phyloP scores from a whole-genome alignment of 1,284 basidiomycete species.

The Chiua sp. region DNA sequence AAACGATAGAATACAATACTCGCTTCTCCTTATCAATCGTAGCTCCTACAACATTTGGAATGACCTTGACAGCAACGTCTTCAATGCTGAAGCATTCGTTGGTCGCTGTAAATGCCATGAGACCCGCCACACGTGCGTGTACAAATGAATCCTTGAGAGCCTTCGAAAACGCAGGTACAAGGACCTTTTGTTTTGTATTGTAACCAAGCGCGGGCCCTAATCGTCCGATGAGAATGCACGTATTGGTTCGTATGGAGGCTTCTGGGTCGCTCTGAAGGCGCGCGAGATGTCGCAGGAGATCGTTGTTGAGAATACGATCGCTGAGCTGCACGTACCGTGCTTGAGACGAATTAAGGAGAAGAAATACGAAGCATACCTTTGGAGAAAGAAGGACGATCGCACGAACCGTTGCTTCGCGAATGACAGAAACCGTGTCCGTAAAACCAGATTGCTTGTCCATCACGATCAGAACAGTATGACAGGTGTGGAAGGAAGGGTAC shows the following conservation, averaged over 20 bases:
- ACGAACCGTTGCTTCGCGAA: slow-evolving; percentile 94
- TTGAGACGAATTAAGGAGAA: not conserved
- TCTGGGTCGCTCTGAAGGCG: slow-evolving; percentile 94
- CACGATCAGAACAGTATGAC: not conserved
- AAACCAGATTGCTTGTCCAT: slow-evolving; percentile 87
- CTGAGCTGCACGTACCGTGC: slow-evolving; percentile 59
- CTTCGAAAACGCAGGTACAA: slow-evolving; percentile 93
- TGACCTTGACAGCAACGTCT: slow-evolving; percentile 89
- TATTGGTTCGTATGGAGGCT: slow-evolving; percentile 96
- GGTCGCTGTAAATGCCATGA: slow-evolving; percentile 97
- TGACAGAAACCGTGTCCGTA: slow-evolving; percentile 90
- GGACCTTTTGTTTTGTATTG: slow-evolving; percentile 93
- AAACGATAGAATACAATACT: too few species aligned
- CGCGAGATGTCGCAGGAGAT: slow-evolving; percentile 91
- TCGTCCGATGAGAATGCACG: slow-evolving; percentile 94
- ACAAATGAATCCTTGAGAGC: slow-evolving; percentile 93
- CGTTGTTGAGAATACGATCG: slow-evolving; percentile 96
- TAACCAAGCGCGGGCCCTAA: slow-evolving; percentile 81
- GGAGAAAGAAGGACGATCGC: slow-evolving; percentile 85
- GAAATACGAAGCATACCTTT: slow-evolving; percentile 64
- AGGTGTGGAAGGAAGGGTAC: not conserved
- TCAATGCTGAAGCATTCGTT: slow-evolving; percentile 90
- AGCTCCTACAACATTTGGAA: slow-evolving; percentile 82
- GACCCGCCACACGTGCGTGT: slow-evolving; percentile 91
- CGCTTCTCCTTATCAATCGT: slow-evolving; percentile 80